Conservation (phyloP, 225 moss, liverwort and hornwort genomes). For the Rhytidiadelphus loreus region DNA sequence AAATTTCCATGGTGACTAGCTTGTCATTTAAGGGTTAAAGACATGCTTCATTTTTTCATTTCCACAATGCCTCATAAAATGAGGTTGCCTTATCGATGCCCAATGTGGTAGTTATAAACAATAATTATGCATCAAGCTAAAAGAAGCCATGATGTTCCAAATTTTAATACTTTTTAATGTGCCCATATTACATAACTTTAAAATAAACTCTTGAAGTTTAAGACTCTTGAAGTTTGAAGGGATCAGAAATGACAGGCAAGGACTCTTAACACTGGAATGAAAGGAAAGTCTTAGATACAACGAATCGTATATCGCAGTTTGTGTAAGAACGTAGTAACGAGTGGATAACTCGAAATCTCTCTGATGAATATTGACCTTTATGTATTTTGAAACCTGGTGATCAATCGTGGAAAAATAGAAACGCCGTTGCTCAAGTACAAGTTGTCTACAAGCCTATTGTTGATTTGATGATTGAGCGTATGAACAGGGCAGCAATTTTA, state of each 20-base stretch:
- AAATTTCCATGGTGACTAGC: too few species aligned
- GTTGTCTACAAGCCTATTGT: neutral
- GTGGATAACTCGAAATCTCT: neutral
- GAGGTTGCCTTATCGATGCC: neutral
- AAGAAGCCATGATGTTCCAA: neutral
- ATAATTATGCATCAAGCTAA: neutral
- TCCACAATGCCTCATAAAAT: neutral
- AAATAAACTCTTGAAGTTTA: neutral
- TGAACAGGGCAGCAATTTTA: neutral
- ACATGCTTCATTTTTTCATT: neutral
- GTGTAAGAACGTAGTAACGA: neutral
- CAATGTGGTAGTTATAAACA: neutral
- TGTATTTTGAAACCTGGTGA: neutral
- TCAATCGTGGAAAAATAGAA: neutral
- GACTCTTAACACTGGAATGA: neutral
- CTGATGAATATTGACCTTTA: neutral
- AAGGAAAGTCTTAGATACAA: neutral
- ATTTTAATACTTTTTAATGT: neutral
- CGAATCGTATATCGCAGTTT: neutral
- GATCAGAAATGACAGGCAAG: neutral
- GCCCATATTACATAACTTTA: neutral
- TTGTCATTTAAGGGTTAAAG: too few species aligned
- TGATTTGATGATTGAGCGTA: neutral
- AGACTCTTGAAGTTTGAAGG: neutral
- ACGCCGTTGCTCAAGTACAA: neutral